These are phyloP conservation scores for Puccinia coronata DNA, from an alignment of 1,284 basidiomycete genomes.

Conservation along the genomic window DNA sequence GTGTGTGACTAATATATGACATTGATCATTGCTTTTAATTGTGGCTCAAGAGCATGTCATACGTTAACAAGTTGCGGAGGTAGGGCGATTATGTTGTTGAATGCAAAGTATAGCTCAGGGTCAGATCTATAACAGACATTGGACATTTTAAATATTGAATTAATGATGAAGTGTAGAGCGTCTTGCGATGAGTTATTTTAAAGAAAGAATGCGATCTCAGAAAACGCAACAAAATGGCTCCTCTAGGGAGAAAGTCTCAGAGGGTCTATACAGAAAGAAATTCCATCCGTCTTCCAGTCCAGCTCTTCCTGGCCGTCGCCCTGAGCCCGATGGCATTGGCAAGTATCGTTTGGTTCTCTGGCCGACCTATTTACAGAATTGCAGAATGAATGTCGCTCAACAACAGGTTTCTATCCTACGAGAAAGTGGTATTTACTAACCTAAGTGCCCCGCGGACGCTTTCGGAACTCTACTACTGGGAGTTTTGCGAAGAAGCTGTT, in stretches of 20 bases:
- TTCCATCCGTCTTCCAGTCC: neutral
- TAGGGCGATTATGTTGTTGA: too few species aligned
- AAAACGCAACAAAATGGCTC: too few species aligned
- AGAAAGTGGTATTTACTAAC: neutral
- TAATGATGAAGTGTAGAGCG: neutral
- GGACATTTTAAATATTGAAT: too few species aligned
- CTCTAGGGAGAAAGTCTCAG: neutral
- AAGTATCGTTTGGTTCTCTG: neutral
- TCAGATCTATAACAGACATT: too few species aligned
- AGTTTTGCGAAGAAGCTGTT: neutral
- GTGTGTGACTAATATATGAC: too few species aligned
- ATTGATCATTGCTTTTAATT: too few species aligned
- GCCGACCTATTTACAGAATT: neutral
- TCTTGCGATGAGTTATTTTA: too few species aligned
- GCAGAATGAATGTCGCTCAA: neutral
- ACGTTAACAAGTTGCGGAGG: too few species aligned
- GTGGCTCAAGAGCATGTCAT: too few species aligned
- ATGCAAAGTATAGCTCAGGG: too few species aligned
- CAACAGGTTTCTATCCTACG: neutral
- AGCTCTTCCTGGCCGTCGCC: neutral
- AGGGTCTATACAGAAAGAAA: neutral
- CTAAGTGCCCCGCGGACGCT: neutral
- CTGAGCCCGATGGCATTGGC: neutral
- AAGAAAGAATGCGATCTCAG: too few species aligned
- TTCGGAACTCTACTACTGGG: neutral